Conservation (phyloP, 148 eudicot genomes). For the Spergularia marina region DNA sequence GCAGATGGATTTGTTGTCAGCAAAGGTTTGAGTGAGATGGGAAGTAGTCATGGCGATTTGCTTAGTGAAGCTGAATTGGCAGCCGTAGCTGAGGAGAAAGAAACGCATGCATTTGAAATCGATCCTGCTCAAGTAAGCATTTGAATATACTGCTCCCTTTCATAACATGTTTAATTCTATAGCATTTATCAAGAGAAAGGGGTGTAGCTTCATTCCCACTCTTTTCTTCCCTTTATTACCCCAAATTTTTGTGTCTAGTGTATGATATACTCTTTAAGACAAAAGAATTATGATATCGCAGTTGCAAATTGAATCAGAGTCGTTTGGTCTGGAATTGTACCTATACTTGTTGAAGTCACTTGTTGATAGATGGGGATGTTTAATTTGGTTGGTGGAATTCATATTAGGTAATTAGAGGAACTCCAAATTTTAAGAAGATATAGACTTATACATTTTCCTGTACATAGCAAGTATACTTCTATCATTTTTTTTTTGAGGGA, state of each 20-base stretch:
- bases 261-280: not conserved
- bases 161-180: not conserved
- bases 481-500: too few relatives aligned
- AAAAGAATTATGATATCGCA: not conserved
- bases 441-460: not conserved
- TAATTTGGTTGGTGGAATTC: not conserved
- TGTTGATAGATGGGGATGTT: not conserved
- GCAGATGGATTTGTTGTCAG: slow-evolving; percentile 69
- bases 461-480: not conserved
- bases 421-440: not conserved
- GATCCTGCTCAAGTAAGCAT: slow-evolving; percentile 72
- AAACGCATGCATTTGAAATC: slow-evolving; percentile 88
- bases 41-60: slow-evolving; percentile 63
- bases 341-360: not conserved
- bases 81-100: slow-evolving; percentile 95
- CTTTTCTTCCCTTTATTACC: not conserved
- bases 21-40: slow-evolving; percentile 68
- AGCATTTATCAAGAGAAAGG: not conserved
- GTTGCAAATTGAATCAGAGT: not conserved
- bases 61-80: slow-evolving; percentile 88
- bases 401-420: not conserved
- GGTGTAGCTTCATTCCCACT: not conserved
- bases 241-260: not conserved
- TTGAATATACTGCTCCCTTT: not conserved
- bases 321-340: not conserved